These are phyloP conservation scores for Saccharum hybrid DNA, from an alignment of 202 grass and related monocot species.

Conservation along the genomic window DNA sequence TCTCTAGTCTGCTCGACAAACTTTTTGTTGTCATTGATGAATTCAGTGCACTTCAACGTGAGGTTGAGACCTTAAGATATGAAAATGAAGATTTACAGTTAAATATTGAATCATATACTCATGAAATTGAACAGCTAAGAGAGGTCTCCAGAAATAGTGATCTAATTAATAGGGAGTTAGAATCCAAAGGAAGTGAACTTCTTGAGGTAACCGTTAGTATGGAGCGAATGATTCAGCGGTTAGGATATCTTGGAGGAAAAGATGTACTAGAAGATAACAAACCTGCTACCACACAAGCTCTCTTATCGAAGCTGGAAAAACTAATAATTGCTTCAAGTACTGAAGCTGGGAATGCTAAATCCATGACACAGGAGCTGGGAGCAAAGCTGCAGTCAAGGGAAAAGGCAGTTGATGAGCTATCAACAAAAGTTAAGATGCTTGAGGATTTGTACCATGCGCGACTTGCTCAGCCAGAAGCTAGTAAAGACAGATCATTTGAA, in stretches of 20 bases:
- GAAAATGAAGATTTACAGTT: slow-evolving; percentile 90
- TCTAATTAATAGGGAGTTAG: slow-evolving; percentile 54
- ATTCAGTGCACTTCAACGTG: slow-evolving; percentile 62
- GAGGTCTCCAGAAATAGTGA: slow-evolving; percentile 54
- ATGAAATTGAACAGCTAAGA: slow-evolving; percentile 77
- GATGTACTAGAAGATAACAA: slow-evolving; percentile 70
- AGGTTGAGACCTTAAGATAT: slow-evolving; percentile 59
- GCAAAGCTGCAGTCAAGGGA: slow-evolving; percentile 79
- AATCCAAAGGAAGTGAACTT: slow-evolving; percentile 66
- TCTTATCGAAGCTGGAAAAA: slow-evolving; percentile 89
- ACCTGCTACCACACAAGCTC: slow-evolving; percentile 56
- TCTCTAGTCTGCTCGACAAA: slow-evolving; percentile 67
- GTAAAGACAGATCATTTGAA: slow-evolving; percentile 79
- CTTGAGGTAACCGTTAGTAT: slow-evolving; percentile 69
- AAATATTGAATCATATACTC: slow-evolving; percentile 67
- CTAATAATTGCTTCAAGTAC: slow-evolving; percentile 58
- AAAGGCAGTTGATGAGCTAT: slow-evolving; percentile 71
- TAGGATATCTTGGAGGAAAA: slow-evolving; percentile 75
- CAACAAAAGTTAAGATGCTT: slow-evolving; percentile 74
- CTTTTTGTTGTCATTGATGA: slow-evolving; percentile 71
- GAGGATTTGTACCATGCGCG: slow-evolving; percentile 70
- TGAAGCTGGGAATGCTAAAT: slow-evolving; percentile 79
- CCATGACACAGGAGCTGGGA: slow-evolving; percentile 79
- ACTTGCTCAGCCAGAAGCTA: slow-evolving; percentile 61
- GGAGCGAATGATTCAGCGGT: slow-evolving; percentile 75